These are phyloP conservation scores for Teunomyces gatunensis DNA, from an alignment of 805 yeast genomes.

Conservation along the genomic window DNA sequence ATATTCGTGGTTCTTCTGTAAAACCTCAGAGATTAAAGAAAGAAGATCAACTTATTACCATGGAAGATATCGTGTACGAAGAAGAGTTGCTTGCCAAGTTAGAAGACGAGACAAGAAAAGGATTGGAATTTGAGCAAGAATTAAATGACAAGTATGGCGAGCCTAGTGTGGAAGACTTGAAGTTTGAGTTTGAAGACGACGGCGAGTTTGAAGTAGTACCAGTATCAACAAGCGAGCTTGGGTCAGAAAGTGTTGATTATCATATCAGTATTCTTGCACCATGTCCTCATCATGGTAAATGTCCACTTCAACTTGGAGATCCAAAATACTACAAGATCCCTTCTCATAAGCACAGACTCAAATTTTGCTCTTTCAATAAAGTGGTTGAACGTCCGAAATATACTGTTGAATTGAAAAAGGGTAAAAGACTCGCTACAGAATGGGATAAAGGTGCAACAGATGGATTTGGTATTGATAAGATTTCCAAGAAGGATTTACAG, in stretches of 20 bases:
- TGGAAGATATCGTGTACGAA: slow-evolving; percentile 34
- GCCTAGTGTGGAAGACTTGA: slow-evolving; percentile 41
- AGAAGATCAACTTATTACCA: slow-evolving; percentile 35
- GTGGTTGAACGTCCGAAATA: slow-evolving; percentile 75
- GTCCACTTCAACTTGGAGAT: slow-evolving; percentile 81
- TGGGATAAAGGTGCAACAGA: slow-evolving; percentile 63
- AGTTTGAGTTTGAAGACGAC: slow-evolving; percentile 45
- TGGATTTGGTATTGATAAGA: slow-evolving; percentile 50
- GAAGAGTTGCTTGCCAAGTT: slow-evolving; percentile 25
- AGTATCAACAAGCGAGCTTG: slow-evolving; percentile 10
- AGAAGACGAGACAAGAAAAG: slow-evolving; percentile 20
- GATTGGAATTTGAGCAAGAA: slow-evolving; percentile 23
- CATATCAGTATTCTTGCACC: slow-evolving; percentile 79
- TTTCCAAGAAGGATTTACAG: slow-evolving; percentile 24
- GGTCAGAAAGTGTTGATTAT: slow-evolving; percentile 35
- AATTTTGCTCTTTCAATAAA: slow-evolving; percentile 74
- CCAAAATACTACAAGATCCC: slow-evolving; percentile 61
- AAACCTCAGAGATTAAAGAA: slow-evolving; percentile 39
- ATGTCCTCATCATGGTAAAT: slow-evolving; percentile 80
- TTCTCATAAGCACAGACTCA: slow-evolving; percentile 56
- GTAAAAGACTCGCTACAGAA: slow-evolving; percentile 64
- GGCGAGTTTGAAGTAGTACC: slow-evolving; percentile 28
- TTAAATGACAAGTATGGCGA: slow-evolving; percentile 42
- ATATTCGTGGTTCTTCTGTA: slow-evolving; percentile 47
- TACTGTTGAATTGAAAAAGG: slow-evolving; percentile 81